phyloP scores from a whole-genome alignment of 140 eudicot genomes.

The Stevia rebaudiana region DNA sequence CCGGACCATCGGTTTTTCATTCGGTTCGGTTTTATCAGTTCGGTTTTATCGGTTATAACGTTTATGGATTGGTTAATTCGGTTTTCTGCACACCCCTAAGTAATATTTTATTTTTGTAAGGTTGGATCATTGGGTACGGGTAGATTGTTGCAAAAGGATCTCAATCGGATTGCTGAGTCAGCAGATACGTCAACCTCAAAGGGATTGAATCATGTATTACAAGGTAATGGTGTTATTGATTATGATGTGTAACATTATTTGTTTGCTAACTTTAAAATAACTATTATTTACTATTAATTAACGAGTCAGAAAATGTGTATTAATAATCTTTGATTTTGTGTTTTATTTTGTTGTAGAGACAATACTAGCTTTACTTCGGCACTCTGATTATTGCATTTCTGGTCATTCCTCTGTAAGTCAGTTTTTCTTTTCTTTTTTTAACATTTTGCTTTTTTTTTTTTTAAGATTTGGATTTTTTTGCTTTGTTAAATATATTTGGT shows the following conservation, averaged over 20 bases:
- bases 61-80: too few relatives aligned
- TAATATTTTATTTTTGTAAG: too few relatives aligned
- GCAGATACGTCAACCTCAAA: slow-evolving; percentile 77
- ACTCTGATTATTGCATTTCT: slow-evolving; percentile 91
- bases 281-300: too few relatives aligned
- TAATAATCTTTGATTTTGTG: neutral
- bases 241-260: too few relatives aligned
- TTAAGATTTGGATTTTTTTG: neutral
- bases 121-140: slow-evolving; percentile 94
- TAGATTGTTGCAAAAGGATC: slow-evolving; percentile 74
- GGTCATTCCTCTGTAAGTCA: slow-evolving; percentile 86
- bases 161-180: slow-evolving; percentile 72
- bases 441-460: slow-evolving; percentile 1
- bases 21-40: too few relatives aligned
- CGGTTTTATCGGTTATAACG: too few relatives aligned
- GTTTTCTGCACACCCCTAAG: too few relatives aligned
- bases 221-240: slow-evolving; percentile 41
- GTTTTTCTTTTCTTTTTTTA: neutral
- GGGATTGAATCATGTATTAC: slow-evolving; percentile 73
- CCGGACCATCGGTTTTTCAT: too few relatives aligned
- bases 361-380: slow-evolving; percentile 76
- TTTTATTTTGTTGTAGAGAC: slow-evolving; percentile 64
- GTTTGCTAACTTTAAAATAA: too few relatives aligned
- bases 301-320: too few relatives aligned
- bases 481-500: neutral